Evolutionary conservation across 768 basidiomycete species (phyloP), one percentile per base, ranked within the genome.

Genomic region (Trametes coccinea): DNA sequence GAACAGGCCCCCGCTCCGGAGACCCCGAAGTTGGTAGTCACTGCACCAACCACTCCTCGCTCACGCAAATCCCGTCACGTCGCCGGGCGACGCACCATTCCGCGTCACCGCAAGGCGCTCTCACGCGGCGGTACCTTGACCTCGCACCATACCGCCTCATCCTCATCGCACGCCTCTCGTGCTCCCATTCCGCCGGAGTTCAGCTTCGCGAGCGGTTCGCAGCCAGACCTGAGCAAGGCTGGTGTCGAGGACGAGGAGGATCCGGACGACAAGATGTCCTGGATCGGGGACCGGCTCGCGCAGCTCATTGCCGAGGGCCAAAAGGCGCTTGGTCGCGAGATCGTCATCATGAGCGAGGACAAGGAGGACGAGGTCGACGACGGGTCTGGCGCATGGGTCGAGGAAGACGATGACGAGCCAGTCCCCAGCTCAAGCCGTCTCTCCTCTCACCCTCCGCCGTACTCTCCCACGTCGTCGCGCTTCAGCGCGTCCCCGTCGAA

Each of bases 341-440:
- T 94, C 14, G 91, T 93, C 8, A 84, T 92, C 4, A 84, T 86
- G 82, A 86, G 85, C 62, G 90, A 92, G 49, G 78, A 80, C 4
- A 78, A 85, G 58, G 89, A 90, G 65, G 90, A 92, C 60, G 86
- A 87, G 66, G 82, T 86, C 3, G 92, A 92, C 62, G 90, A 92
- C 68, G 91, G 89, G 2, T 80, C 78, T 6, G 89, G 84, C 7
- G 80, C 77, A 2, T 93, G 92, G 92, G 86, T 87, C 59, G 90
- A 92, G 56, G 87, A 89, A 45, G 80, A 78, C 30, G 73, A 73
- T 11, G 47, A 62, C 7, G 34, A 57, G 30, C 37, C 61, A n/a
- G 34, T 46, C n/a, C 50, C 62, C 2, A 51, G 69, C 14, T 71
- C 72, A 27, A 65, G 66, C 40, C 68, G 69, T 22, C 58, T 63